phyloP scores from a whole-genome alignment of 2,329 filamentous ascomycete genomes.

The Lachnellula hyalina region DNA sequence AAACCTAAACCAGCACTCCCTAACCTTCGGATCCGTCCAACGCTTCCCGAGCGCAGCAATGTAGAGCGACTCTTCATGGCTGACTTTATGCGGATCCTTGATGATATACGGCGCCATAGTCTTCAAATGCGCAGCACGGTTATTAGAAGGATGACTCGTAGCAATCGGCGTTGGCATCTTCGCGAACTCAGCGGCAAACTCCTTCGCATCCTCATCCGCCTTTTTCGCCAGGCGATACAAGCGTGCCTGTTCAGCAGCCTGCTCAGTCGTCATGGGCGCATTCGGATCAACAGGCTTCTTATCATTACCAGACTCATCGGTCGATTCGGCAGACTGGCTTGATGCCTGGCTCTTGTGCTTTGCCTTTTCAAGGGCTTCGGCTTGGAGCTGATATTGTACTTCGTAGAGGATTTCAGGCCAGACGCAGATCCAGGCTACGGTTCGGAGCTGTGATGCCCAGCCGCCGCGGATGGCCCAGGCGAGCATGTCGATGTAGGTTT shows the following conservation, averaged over 20 bases:
- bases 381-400: constrained; percentile 66
- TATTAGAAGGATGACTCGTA: constrained; percentile 52
- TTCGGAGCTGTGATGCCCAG: constrained; percentile 90
- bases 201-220: constrained; percentile 36
- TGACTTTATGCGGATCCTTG: constrained; percentile 71
- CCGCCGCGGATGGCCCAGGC: constrained; percentile 89
- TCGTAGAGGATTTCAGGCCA: constrained; percentile 77
- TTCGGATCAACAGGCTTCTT: constrained; percentile 21
- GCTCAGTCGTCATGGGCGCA: constrained; percentile 43
- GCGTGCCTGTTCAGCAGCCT: constrained; percentile 56
- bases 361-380: constrained; percentile 39
- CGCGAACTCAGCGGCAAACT: constrained; percentile 23
- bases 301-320: constrained; percentile 21
- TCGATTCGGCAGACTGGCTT: constrained; percentile 7
- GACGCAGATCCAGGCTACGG: constrained; percentile 84
- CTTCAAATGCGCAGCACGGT: constrained; percentile 52
- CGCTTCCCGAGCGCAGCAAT: constrained; percentile 53
- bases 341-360: constrained; percentile 28
- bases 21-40: constrained; percentile 44
- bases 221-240: constrained; percentile 53
- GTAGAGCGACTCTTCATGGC: constrained; percentile 71
- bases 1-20: constrained; percentile 66
- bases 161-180: constrained; percentile 37
- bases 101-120: constrained; percentile 62
- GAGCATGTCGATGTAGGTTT: constrained; percentile 82